A percentile compares a stretch with the other conserved stretches of the same genome.
phyloP scores from a whole-genome alignment of 2,329 filamentous ascomycete genomes.

The Fusarium liriodendri region DNA sequence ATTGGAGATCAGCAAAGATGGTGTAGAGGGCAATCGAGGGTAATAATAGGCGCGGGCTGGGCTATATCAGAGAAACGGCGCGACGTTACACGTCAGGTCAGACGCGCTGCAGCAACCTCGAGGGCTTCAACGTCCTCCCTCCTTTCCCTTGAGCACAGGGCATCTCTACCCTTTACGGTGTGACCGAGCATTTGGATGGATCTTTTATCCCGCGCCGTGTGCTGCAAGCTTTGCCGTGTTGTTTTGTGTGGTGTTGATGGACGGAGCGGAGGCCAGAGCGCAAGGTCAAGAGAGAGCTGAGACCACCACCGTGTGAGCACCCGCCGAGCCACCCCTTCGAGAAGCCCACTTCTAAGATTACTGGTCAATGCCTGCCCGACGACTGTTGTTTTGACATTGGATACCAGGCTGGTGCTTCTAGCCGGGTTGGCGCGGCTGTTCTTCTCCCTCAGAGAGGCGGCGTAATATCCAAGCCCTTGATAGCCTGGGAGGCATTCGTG shows the following conservation, averaged over 20 bases:
- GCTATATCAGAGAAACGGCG: constrained; percentile 11
- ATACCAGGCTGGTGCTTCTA: neutral
- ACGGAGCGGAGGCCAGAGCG: constrained; percentile 6
- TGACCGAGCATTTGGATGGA: constrained; percentile 9
- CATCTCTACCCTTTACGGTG: constrained; percentile 9
- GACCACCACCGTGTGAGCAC: constrained; percentile 27
- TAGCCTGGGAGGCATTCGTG: constrained; percentile 5
- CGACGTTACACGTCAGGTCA: constrained; percentile 25
- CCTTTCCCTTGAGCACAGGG: neutral
- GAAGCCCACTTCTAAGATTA: constrained; percentile 42
- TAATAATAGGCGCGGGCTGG: constrained; percentile 4
- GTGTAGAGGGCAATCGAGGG: constrained; percentile 1
- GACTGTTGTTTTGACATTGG: neutral
- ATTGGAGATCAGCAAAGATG: constrained; percentile 7
- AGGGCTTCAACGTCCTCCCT: neutral
- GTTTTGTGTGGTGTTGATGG: constrained; percentile 11
- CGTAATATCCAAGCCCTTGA: neutral
- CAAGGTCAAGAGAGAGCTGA: constrained; percentile 28
- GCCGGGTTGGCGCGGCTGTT: neutral
- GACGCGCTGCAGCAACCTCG: constrained; percentile 7
- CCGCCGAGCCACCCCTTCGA: constrained; percentile 5
- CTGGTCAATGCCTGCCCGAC: constrained; percentile 40
- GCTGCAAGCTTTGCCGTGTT: constrained; percentile 13
- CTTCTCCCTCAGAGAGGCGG: neutral
- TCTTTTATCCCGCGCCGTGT: constrained; percentile 13